Evolutionary conservation across 352 stramenopile species (phyloP).

Genomic region (Thraustotheca clavata): DNA sequence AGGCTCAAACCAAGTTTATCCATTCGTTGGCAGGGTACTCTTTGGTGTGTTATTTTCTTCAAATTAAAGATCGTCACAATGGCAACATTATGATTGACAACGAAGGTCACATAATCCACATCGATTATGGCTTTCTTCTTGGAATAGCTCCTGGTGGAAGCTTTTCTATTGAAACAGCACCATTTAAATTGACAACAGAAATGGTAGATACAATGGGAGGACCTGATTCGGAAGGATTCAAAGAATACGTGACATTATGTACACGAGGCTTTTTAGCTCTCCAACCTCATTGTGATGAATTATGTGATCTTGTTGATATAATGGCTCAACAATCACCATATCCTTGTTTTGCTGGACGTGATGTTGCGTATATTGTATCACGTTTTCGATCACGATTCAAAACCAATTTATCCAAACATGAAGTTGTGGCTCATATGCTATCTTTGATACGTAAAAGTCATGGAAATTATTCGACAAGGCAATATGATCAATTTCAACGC

Average conservation of each 20-base stretch:
- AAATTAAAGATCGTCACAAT: conserved; percentile 99
- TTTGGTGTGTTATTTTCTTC: conserved; percentile 96
- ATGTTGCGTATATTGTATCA: conserved; percentile 77
- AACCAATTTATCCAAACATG: conserved; percentile 75
- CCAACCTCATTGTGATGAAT: conserved; percentile 92
- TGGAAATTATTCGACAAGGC: conserved; percentile 87
- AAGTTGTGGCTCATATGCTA: conserved; percentile 85
- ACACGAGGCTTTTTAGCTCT: conserved; percentile 96
- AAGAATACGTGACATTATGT: conserved; percentile 96
- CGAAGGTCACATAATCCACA: conserved; percentile 98
- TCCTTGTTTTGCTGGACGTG: conserved; percentile 90
- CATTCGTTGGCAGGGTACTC: conserved; percentile 97
- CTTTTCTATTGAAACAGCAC: conserved; percentile 97
- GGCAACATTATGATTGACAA: conserved; percentile 99
- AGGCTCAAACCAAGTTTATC: conserved; percentile 94
- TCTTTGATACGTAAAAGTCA: conserved; percentile 89
- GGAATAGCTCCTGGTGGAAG: conserved; percentile 97
- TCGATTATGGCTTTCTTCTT: conserved; percentile 99
- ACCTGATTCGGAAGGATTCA: conserved; percentile 84
- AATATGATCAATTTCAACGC: conserved; percentile 93
- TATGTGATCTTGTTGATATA: conserved; percentile 96
- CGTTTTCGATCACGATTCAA: conserved; percentile 85
- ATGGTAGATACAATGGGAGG: conserved; percentile 98
- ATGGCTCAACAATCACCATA: conserved; percentile 95
- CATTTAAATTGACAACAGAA: conserved; percentile 99